These are phyloP conservation scores for Stygiomarasmius scandens DNA, from an alignment of 1,284 basidiomycete genomes.

Conservation along the genomic window DNA sequence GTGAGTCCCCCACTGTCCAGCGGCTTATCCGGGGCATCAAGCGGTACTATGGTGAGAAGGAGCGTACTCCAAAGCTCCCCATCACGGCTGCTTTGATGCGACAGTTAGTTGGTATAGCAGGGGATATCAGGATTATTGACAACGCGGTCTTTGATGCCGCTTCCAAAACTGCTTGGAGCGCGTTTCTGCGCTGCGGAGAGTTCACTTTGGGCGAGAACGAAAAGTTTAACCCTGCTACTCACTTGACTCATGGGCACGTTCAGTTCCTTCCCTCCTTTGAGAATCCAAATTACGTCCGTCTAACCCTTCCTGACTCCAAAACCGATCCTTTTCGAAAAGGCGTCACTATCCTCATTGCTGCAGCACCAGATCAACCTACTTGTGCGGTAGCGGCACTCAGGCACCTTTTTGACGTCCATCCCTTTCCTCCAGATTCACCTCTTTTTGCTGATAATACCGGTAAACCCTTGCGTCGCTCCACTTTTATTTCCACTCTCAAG, in stretches of 20 bases:
- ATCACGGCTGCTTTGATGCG: conserved; percentile 33
- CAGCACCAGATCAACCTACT: conserved; percentile 9
- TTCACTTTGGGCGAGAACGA: conserved; percentile 7
- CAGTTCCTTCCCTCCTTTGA: conserved; percentile 27
- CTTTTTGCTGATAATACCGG: conserved; percentile 15
- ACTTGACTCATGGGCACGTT: conserved; percentile 22
- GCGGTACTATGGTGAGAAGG: conserved; percentile 27
- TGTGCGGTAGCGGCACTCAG: conserved; percentile 16
- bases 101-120: conserved; percentile 7
- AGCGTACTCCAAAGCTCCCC: conserved; percentile 27
- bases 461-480: conserved; percentile 10
- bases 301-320: conserved; percentile 39
- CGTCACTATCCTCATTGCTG: conserved; percentile 13
- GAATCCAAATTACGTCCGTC: conserved; percentile 25
- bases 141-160: conserved; percentile 20
- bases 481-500: conserved; percentile 16
- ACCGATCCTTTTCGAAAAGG: conserved; percentile 38
- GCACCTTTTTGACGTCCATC: conserved; percentile 16
- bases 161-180: conserved; percentile 25
- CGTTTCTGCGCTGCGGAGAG: conserved; percentile 19
- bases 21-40: conserved; percentile 32
- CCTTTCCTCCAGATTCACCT: conserved; percentile 10
- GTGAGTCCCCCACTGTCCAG: conserved; percentile 26
- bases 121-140: conserved; percentile 13
- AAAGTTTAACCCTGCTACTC: conserved; percentile 10